Evolutionary conservation across 176 grass and related monocot species (phyloP), one percentile per base, ranked within the genome.

Genomic region (Miscanthus lutarioriparius): DNA sequence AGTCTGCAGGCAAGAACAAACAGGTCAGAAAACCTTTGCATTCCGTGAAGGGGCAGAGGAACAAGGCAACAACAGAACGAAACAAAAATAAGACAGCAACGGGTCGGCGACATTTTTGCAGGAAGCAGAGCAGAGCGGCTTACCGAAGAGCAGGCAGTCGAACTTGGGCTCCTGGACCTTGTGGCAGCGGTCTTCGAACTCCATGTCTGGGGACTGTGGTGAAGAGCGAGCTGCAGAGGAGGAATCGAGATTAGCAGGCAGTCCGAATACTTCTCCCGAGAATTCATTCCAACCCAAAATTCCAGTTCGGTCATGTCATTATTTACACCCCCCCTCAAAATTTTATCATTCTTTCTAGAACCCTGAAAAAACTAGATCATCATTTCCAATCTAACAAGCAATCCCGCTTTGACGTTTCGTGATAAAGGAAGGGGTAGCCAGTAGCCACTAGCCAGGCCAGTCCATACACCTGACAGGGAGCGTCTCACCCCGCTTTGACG

Each of bases 61-160:
- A 26, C 17, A 81, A 33, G 43, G 32, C 28, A 61, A 39, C 67
- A 16, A 10, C 54, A 39, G 53, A 17, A 58, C 22, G 15, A 53
- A 76, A 39, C 63, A 85, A 26, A 45, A 26, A 27, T 13, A 41
- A 9, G 6, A 72, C 73, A 79, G 8, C 65, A 72, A 87, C 37
- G 23, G 19, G 61, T 74, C 67, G 72, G 79, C 49, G 65, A 64
- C 78, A 76, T 81, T 63, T 70, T 7, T 8, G 26, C 20, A 22
- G 63, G 20, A 54, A 64, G 20, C 8, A 1, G 23, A 68, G 22
- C 16, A 26, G 25, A 6, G 82, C 7, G 28, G 78, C 80, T 64
- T 94, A 99, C 97, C 97, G 19, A 99, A 99, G 32, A 99, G 88
- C 41, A 99, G 93, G 79, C 93, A 96, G 68, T 99, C 93, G 74